A percentile compares a stretch with the other conserved stretches of the same genome.
Conservation (phyloP, 352 stramenopile genomes). For the Phytophthora melonis region DNA sequence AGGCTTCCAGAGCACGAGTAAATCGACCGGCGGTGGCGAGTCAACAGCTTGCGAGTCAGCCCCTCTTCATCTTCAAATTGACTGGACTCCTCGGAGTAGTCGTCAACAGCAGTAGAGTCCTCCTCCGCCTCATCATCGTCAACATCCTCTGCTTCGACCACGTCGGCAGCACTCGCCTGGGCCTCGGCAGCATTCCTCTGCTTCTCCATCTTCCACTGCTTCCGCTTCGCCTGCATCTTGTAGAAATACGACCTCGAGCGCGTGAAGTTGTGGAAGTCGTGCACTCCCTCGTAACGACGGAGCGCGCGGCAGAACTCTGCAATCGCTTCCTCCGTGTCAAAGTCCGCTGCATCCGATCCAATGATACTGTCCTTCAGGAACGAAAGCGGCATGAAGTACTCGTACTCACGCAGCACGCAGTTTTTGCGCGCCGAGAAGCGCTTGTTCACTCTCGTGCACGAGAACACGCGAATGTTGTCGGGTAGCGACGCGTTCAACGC, state of each 20-base stretch:
- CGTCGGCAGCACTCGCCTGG: slow-evolving; percentile 18
- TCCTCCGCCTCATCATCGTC: slow-evolving; percentile 24
- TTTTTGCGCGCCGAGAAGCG: slow-evolving; percentile 90
- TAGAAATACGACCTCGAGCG: slow-evolving; percentile 85
- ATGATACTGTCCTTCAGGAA: slow-evolving; percentile 68
- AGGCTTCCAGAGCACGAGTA: slow-evolving; percentile 80
- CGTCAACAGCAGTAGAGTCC: slow-evolving; percentile 25
- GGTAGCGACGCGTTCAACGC: slow-evolving; percentile 85
- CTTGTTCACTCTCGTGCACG: slow-evolving; percentile 89
- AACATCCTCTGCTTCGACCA: slow-evolving; percentile 6
- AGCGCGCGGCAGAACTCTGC: slow-evolving; percentile 61
- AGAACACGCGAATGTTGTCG: slow-evolving; percentile 87
- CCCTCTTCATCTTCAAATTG: slow-evolving; percentile 57
- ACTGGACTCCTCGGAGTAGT: slow-evolving; percentile 30
- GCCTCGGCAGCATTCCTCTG: slow-evolving; percentile 14
- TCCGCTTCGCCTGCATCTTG: slow-evolving; percentile 64
- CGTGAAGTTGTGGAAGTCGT: slow-evolving; percentile 94
- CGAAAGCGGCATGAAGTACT: slow-evolving; percentile 91
- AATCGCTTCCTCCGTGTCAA: slow-evolving; percentile 53
- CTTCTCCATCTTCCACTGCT: slow-evolving; percentile 29
- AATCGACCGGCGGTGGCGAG: slow-evolving; percentile 77
- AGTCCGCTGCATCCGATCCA: slow-evolving; percentile 19
- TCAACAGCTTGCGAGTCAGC: slow-evolving; percentile 61
- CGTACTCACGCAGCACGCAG: slow-evolving; percentile 90
- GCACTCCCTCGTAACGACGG: slow-evolving; percentile 83